phyloP scores from a whole-genome alignment of 208 protist species.

The Herpetomonas tarakana region DNA sequence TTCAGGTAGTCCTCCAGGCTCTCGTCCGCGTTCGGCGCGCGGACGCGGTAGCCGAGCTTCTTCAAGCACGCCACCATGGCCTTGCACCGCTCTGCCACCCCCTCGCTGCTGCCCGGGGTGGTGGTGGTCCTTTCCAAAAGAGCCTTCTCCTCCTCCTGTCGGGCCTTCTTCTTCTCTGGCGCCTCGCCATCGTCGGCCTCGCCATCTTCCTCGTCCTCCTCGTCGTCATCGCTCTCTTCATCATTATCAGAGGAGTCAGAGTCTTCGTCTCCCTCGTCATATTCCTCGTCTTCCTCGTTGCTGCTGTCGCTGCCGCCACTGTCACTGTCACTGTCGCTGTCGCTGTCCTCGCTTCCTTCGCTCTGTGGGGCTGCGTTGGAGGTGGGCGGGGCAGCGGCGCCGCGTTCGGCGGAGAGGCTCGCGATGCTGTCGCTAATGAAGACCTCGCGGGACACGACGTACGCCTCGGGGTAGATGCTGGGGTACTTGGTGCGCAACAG shows the following conservation, averaged over 20 bases:
- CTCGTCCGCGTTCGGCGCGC: slow-evolving; percentile 45
- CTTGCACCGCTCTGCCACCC: slow-evolving; percentile 48
- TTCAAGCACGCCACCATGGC: slow-evolving; percentile 71
- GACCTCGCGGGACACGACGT: slow-evolving; percentile 30
- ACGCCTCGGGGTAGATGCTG: slow-evolving; percentile 50
- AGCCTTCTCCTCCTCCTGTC: slow-evolving; percentile 24
- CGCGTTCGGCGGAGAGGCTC: slow-evolving; percentile 26
- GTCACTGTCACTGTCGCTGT: slow-evolving; percentile 17
- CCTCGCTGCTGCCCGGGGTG: neutral
- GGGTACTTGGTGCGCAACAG: slow-evolving; percentile 65
- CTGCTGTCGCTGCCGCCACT: slow-evolving; percentile 10
- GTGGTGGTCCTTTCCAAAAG: slow-evolving; percentile 1
- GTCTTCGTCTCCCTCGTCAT: slow-evolving; percentile 35
- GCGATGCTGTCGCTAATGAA: slow-evolving; percentile 54
- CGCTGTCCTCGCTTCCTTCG: slow-evolving; percentile 3
- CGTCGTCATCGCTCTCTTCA: slow-evolving; percentile 37
- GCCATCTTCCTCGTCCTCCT: slow-evolving; percentile 19
- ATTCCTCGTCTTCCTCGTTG: slow-evolving; percentile 28
- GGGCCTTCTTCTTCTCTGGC: slow-evolving; percentile 41
- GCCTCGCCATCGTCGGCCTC: slow-evolving; percentile 16
- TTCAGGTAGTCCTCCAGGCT: slow-evolving; percentile 58
- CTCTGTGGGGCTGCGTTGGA: neutral
- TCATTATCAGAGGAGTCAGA: slow-evolving; percentile 29
- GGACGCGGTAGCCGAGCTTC: slow-evolving; percentile 58
- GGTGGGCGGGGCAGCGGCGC: neutral